Evolutionary conservation across 495 filamentous ascomycete species (phyloP).

Genomic region (Niebla homalea): DNA sequence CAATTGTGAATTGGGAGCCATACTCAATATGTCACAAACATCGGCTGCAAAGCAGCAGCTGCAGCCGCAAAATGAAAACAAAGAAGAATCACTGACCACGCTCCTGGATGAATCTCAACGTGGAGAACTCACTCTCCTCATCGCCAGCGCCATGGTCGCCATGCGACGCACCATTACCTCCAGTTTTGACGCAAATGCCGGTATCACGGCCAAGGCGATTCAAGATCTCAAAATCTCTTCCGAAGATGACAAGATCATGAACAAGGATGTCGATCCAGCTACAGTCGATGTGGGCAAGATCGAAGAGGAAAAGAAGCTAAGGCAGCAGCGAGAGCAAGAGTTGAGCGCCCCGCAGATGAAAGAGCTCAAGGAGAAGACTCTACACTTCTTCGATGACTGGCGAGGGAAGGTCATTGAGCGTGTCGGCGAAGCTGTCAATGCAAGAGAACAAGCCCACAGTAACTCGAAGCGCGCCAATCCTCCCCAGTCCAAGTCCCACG

Average conservation of each 20-base stretch:
- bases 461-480: not conserved
- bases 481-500: not conserved
- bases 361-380: conserved; percentile 26
- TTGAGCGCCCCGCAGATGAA: conserved; percentile 19
- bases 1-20: too few relatives aligned
- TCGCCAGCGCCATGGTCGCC: conserved; percentile 28
- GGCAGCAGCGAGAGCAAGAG: conserved; percentile 17
- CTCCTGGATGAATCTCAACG: conserved; percentile 37
- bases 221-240: not conserved
- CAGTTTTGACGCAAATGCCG: conserved; percentile 24
- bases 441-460: conserved; percentile 22
- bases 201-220: not conserved
- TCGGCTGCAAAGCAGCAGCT: too few relatives aligned
- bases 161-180: conserved; percentile 32
- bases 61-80: conserved; percentile 23
- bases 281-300: conserved; percentile 15
- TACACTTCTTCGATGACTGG: conserved; percentile 54
- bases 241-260: conserved; percentile 17
- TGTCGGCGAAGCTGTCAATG: conserved; percentile 53
- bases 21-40: too few relatives aligned
- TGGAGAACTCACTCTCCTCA: conserved; percentile 34
- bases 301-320: conserved; percentile 18
- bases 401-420: conserved; percentile 44
- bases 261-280: conserved; percentile 15
- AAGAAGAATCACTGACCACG: conserved; percentile 29